Evolutionary conservation across 306 rosid genomes (phyloP), one percentile per base, ranked within the genome.

Genomic region (Betula pendula): DNA sequence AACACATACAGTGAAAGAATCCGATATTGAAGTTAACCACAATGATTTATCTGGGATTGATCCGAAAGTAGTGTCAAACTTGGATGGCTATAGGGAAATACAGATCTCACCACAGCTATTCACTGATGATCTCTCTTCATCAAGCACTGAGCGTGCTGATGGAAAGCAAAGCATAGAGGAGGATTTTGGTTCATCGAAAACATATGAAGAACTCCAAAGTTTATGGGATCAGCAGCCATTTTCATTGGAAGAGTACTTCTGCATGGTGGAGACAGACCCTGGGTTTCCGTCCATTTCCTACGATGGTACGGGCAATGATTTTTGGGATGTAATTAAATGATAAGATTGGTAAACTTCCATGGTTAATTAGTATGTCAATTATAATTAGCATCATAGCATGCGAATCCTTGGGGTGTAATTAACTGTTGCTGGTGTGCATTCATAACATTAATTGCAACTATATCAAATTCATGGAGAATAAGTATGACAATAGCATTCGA

Each of bases 151-250:
- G 27, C 47, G 14, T 19, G 27, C 70, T 5, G 27, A 65, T 19
- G 3, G 48, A 25, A 52, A 72, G 33, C 76, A 20, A 6, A 50
- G 6, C 15, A 48, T 10, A 29, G 75, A 29, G 27, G 75, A 58
- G 22, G 59, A 42, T 17, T 24, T 19, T 8, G 8, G 68, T 50
- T 25, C 47, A 33, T 68, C 67, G 4, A 75, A 74, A 62, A 60
- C 83, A 78, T 69, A 42, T 68, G 80, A 51, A 33, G 76, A 74
- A 27, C 73, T 50, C 31, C 82, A 69, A 50, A 68, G 55, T 78
- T 42, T 42, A 17, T 82, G 82, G 80, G 60, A n/a, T n/a, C n/a
- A 58, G 48, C 24, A 71, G 71, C 58, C 79, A 60, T 35, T 52
- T 14, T 15, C n/a, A 8, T 13, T 27, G 50, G 35, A 35, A 38